phyloP scores from a whole-genome alignment of 345 rosid species.

The Linum lewisii region DNA sequence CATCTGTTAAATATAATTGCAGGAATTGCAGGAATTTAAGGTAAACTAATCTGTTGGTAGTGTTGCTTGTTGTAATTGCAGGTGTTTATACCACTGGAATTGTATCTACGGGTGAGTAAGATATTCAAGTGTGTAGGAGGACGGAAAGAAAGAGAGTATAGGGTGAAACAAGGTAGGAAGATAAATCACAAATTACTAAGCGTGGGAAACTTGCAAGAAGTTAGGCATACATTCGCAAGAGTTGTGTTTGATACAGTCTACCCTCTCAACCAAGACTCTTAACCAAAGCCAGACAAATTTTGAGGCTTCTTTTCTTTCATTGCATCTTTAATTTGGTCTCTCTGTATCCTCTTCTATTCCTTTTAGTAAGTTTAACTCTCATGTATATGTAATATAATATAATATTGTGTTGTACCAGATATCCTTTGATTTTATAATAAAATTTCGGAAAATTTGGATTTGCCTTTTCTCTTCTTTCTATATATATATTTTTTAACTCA shows the following conservation, averaged over 20 bases:
- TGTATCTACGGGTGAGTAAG: constrained; percentile 33
- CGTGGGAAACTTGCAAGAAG: constrained; percentile 43
- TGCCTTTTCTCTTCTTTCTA: too few species aligned
- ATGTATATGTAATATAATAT: too few species aligned
- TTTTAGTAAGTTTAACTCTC: too few species aligned
- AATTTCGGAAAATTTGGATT: too few species aligned
- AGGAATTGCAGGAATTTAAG: too few species aligned
- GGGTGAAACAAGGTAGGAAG: constrained; percentile 41
- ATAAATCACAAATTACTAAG: constrained; percentile 49
- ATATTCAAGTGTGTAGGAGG: constrained; percentile 50
- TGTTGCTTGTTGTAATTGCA: constrained; percentile 12
- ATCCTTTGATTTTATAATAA: too few species aligned
- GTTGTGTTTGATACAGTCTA: constrained; percentile 73
- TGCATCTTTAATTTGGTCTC: too few species aligned
- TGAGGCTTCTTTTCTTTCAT: too few species aligned
- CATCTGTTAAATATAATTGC: neutral
- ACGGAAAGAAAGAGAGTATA: constrained; percentile 29
- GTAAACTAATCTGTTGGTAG: neutral
- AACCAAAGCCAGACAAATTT: too few species aligned
- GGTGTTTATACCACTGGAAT: constrained; percentile 59
- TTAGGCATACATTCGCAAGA: constrained; percentile 68
- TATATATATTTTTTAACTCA: too few species aligned
- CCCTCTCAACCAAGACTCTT: constrained; percentile 38
- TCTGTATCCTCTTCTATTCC: too few species aligned
- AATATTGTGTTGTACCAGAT: too few species aligned